Base-by-base conservation (phyloP, 306 rosid genomes). In the Nissolia schottii region DNA sequence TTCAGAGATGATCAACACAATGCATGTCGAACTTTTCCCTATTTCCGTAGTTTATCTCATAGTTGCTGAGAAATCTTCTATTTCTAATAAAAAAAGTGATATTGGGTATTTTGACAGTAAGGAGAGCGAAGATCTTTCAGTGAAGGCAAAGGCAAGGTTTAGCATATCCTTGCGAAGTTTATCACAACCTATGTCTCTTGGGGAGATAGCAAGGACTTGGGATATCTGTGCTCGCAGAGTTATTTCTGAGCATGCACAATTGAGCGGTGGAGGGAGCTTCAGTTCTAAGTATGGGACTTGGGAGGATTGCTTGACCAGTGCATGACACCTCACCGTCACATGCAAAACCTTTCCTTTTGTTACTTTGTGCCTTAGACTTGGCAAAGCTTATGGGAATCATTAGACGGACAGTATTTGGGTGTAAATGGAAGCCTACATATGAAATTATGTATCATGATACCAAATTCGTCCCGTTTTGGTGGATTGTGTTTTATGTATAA, bases 261-360 rank as follows among this genome's bases (percentile, higher is more conserved):
- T 77, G 79, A 88, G 96, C 19, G 99, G 97, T n/a, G 99, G 99
- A 40, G 99, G 99, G 67, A 95, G 89, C 80, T 95, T 95, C 85
- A 91, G 97, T 85, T 89, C 97, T 0, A 91, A 88, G 77, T 87
- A 87, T 58, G 98, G 98, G 3, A 77, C 90, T 22, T 94, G 97
- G 98, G 97, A 89, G 81, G 72, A 85, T 82, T 89, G 96, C 82
- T 75, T 88, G 87, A 85, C 89, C 48, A 82, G 51, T 45, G 51
- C 87, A 18, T 83, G 81, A 77, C 2, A 8, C 75, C 64, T 9
- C 51, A 53, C 64, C 20, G 15, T 37, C 6, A 32, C 32, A 51
- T 41, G 43, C 70, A 41, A 48, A 56, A 63, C 11, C 12, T n/a
- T 15, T n/a, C n/a, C n/a, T n/a, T 43, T n/a, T 41, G 13, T 10